Evolutionary conservation across 1,284 basidiomycete species (phyloP), one percentile per base, ranked within the genome.

Genomic region (Moesziomyces sp.): DNA sequence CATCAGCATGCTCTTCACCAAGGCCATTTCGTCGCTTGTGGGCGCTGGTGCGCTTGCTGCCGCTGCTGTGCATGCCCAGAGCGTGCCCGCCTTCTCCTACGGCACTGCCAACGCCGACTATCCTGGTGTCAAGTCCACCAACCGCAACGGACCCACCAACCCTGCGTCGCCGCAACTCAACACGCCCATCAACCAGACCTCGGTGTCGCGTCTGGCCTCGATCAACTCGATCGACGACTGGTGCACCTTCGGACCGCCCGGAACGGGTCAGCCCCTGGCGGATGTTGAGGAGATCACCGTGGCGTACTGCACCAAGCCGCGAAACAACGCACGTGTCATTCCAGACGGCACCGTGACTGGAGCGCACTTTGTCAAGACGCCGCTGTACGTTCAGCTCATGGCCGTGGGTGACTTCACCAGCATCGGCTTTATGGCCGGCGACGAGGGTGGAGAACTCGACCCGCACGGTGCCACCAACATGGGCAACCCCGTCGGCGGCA

Each of bases 221-320:
- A 63, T 83, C 69, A 83, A 83, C 78, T 71, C 67, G 46, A 54
- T 82, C 52, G 80, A 83, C 42, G 82, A 83, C 70, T 84, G 81
- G 81, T 84, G 82, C 71, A 84, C 80, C n/a, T 84, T 83, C 46
- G 80, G 75, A 21, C 79, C 82, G 3, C 86, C 82, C 85, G 83
- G 84, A 28, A 66, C 82, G 11, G 86, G 83, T n/a, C 56, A 81
- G 34, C 85, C 86, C n/a, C 89, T 92, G 58, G 90, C 87, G 24
- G 86, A 91, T 72, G 87, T 88, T 5, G 91, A 92, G 83, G 88
- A 86, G 42, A 86, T 89, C 80, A 89, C 88, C 70, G 89, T 92
- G 19, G 89, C 90, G 0, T 92, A 88, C 88, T 93, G 91, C 86
- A 90, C 90, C 40, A 89, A 83, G 74, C 56, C 83, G 1, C 77